Percentiles rank a stretch among this genome's conserved stretches.
phyloP scores from a whole-genome alignment of 768 basidiomycete species.

The Suillus spraguei region DNA sequence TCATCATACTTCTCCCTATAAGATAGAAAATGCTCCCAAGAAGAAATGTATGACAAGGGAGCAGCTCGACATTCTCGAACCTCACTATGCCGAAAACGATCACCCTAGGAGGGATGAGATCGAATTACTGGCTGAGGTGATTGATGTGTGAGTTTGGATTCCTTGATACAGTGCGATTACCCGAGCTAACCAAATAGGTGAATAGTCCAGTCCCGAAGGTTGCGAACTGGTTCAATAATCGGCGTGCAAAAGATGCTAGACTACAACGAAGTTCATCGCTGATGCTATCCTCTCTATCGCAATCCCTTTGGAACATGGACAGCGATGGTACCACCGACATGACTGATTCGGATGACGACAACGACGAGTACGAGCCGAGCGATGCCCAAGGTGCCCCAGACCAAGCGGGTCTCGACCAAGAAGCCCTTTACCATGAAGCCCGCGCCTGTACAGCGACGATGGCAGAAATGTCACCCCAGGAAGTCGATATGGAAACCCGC shows the following conservation, averaged over 20 bases:
- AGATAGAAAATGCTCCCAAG: background rate
- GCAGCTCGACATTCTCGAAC: constrained; percentile 3
- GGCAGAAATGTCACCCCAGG: background rate
- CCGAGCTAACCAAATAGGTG: background rate
- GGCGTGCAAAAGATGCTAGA: background rate
- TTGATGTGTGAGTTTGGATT: background rate
- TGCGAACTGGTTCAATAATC: constrained; percentile 10
- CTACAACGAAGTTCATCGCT: background rate
- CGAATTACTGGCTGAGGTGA: background rate
- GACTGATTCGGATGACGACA: background rate
- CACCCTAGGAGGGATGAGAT: background rate
- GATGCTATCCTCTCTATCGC: background rate
- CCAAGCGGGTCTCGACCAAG: background rate
- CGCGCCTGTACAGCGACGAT: background rate
- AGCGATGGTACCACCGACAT: background rate
- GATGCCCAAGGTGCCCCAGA: background rate
- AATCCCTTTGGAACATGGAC: background rate
- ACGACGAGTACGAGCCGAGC: background rate
- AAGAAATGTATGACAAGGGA: constrained; percentile 3
- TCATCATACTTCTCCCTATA: background rate
- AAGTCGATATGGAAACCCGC: background rate
- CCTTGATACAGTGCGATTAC: too few species aligned
- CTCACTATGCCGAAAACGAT: background rate
- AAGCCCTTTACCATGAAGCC: background rate
- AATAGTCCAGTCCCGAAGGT: background rate